Evolutionary conservation across 2,329 filamentous ascomycete species (phyloP).

Genomic region (Neonectria neomacrospora): DNA sequence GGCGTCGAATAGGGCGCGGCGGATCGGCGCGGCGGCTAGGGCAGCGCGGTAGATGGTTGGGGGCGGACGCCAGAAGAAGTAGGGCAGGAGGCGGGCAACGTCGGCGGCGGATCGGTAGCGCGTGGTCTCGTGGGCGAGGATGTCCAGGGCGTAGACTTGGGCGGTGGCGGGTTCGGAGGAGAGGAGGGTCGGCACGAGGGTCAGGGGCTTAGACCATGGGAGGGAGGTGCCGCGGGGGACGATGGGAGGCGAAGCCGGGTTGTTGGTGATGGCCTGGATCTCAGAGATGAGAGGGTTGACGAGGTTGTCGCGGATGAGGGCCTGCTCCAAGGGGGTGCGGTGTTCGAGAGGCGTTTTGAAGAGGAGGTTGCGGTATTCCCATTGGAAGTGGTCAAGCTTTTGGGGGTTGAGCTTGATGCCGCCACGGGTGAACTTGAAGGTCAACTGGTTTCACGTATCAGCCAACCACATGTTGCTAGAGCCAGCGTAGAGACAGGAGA

Average conservation of each 20-base stretch:
- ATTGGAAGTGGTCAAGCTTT: conserved; percentile 85
- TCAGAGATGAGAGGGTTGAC: conserved; percentile 42
- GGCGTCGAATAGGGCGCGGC: conserved; percentile 34
- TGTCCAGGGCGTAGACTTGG: conserved; percentile 37
- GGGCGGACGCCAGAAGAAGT: conserved; percentile 54
- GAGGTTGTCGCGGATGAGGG: conserved; percentile 33
- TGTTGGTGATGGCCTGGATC: conserved; percentile 40
- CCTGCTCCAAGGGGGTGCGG: conserved; percentile 37
- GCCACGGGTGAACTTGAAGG: conserved; percentile 88
- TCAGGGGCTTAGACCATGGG: conserved; percentile 40
- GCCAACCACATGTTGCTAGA: not conserved
- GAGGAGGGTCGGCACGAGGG: conserved; percentile 43
- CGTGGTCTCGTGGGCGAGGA: conserved; percentile 36
- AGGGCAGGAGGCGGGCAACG: conserved; percentile 48
- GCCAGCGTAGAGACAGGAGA: not conserved
- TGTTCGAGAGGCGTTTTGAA: conserved; percentile 41
- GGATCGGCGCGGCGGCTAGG: conserved; percentile 32
- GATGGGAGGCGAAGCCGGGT: conserved; percentile 24
- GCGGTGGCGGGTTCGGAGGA: conserved; percentile 21
- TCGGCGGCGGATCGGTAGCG: conserved; percentile 38
- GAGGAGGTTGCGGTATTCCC: conserved; percentile 64
- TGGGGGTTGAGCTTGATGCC: conserved; percentile 84
- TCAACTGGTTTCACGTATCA: conserved; percentile 66
- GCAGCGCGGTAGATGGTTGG: conserved; percentile 43
- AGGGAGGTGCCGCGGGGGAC: conserved; percentile 35